phyloP scores from a whole-genome alignment of 2,329 filamentous ascomycete genomes.

The Cyphellophora europaea region DNA sequence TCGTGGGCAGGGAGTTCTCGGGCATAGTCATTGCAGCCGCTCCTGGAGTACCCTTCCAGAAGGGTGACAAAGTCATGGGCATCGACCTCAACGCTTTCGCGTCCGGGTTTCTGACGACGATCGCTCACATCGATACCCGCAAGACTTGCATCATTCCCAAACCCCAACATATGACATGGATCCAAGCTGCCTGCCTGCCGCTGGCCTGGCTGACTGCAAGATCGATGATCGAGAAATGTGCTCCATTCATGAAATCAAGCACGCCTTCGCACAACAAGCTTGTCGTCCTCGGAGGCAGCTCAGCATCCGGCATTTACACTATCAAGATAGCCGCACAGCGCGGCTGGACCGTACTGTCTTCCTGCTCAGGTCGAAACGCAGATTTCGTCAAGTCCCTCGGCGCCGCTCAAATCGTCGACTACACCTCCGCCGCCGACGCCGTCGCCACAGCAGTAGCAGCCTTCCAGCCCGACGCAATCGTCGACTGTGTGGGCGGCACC shows the following conservation, averaged over 20 bases:
- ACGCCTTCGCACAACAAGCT: constrained; percentile 40
- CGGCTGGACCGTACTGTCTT: constrained; percentile 49
- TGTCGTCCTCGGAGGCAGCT: constrained; percentile 56
- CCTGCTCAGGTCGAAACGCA: constrained; percentile 49
- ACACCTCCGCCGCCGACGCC: constrained; percentile 35
- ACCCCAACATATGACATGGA: constrained; percentile 8
- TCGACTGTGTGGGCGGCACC: constrained; percentile 49
- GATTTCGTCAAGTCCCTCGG: constrained; percentile 49
- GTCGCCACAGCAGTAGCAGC: constrained; percentile 37
- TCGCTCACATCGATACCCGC: constrained; percentile 8
- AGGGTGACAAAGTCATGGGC: constrained; percentile 11
- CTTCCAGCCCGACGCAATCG: constrained; percentile 37
- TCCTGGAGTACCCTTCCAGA: constrained; percentile 5
- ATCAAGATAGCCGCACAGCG: constrained; percentile 55
- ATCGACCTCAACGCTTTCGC: constrained; percentile 7
- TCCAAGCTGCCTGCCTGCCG: constrained; percentile 11
- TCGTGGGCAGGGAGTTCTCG: constrained; percentile 10
- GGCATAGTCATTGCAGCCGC: constrained; percentile 10
- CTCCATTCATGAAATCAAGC: constrained; percentile 7
- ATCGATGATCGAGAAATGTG: constrained; percentile 8
- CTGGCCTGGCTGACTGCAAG: constrained; percentile 12
- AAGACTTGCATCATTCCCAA: constrained; percentile 10
- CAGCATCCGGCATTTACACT: constrained; percentile 50
- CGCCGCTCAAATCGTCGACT: constrained; percentile 55
- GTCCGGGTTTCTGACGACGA: constrained; percentile 9